phyloP scores from a whole-genome alignment of 1,139 yeast genomes.

The Eremothecium coryli region DNA sequence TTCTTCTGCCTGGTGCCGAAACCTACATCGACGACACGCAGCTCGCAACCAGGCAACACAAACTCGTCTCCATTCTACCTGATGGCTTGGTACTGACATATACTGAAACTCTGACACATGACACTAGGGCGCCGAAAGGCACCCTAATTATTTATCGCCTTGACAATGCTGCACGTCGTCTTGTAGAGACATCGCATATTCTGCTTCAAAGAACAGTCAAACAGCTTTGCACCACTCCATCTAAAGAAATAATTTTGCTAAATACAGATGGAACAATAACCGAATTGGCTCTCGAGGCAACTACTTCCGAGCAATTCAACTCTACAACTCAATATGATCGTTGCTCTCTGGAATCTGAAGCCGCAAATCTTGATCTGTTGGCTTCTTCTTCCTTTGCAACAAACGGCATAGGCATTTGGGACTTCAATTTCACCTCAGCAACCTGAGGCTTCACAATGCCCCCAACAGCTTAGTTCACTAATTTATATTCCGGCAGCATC shows the following conservation, averaged over 20 bases:
- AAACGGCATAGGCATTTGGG: conserved; percentile 2
- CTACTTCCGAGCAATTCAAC: not conserved
- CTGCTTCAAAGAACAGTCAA: not conserved
- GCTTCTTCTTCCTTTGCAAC: not conserved
- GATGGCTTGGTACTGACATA: conserved; percentile 2
- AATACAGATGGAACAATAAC: conserved; percentile 1
- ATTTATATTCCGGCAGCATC: too few species aligned
- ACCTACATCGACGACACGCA: not conserved
- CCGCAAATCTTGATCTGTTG: not conserved
- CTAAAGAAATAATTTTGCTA: not conserved
- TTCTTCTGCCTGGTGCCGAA: not conserved
- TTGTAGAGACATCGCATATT: not conserved
- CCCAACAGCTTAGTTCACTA: too few species aligned
- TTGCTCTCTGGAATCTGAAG: too few species aligned
- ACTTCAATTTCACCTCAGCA: not conserved
- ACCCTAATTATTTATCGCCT: not conserved
- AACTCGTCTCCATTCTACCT: not conserved
- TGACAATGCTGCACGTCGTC: not conserved
- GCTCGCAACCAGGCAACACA: not conserved
- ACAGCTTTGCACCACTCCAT: not conserved
- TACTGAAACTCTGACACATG: conserved; percentile 1
- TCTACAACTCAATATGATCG: too few species aligned
- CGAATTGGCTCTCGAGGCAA: not conserved
- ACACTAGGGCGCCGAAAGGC: not conserved
- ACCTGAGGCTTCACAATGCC: too few species aligned